Base-by-base conservation (phyloP, 768 basidiomycete species). In the Coprinellus micaceus region DNA sequence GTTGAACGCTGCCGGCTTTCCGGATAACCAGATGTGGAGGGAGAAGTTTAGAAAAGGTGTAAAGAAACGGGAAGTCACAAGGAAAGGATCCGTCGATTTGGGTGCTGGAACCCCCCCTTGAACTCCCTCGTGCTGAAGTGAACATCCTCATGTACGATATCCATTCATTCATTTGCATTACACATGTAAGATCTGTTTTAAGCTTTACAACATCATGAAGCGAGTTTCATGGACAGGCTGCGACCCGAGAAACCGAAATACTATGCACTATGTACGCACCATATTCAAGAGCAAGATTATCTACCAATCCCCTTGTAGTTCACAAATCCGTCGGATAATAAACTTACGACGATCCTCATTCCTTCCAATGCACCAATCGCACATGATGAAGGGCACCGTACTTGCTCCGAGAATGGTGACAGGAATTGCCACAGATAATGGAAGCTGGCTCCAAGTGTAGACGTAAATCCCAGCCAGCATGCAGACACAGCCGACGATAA, bases 401-500 rank as follows among this genome's bases (percentile, higher is more conserved):
- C 11, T 48, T 11, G 10, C 25, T 15, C 47, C 47, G 6, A 48
- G 17, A 12, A 29, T 26, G 11, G 47, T 48, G 28, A 48, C 47
- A 15, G 26, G 15, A 26, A 48, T 48, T 13, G 47, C 47, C 15
- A 48, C 47, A 4, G 28, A n/a, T 30, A 26, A 28, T 28, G 47
- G 47, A 25, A 28, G 47, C 28, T 48, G 25, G 28, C 25, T 48
- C 47, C 47, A 48, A 25, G 29, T 19, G 15, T 29, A 28, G 7
- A 48, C 21, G 47, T 48, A 48, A n/a, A 48, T 48, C 12, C 47
- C 47, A 9, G 21, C 47, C 24, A 48, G 28, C 47, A 48, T 48
- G 15, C 21, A 26, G 15, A 30, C 21, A 29, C 21, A 17, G 9
- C 47, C 47, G 28, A 48, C 29, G 17, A 48, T 28, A 25, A 48